A percentile compares a stretch with the other conserved stretches of the same genome.
These are phyloP conservation scores for Cercophora newfieldiana DNA, from an alignment of 495 filamentous ascomycete species.

Conservation along the genomic window DNA sequence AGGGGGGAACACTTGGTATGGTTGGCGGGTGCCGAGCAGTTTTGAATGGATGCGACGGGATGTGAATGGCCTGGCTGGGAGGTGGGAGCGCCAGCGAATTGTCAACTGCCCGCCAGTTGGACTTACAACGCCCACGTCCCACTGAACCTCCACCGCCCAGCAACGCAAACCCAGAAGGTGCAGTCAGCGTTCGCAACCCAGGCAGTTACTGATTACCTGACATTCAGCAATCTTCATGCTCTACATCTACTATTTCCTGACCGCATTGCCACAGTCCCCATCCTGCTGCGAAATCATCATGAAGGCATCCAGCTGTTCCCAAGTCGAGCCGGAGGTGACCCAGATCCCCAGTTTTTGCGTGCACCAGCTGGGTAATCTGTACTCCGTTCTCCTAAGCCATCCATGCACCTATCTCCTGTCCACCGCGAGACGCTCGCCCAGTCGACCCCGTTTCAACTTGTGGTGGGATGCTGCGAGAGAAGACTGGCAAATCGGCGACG, in stretches of 20 bases:
- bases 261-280: too few relatives aligned
- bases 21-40: slow-evolving; percentile 42
- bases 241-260: too few relatives aligned
- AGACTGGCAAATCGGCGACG: slow-evolving; percentile 24
- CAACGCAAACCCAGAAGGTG: neutral
- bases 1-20: slow-evolving; percentile 35
- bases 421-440: slow-evolving; percentile 24
- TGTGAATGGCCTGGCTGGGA: slow-evolving; percentile 12
- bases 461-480: slow-evolving; percentile 21
- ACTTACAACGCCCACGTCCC: neutral
- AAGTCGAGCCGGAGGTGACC: neutral
- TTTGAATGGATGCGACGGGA: slow-evolving; percentile 41
- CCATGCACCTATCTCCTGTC: slow-evolving; percentile 18
- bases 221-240: too few relatives aligned
- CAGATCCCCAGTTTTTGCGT: neutral
- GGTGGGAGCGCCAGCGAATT: slow-evolving; percentile 20
- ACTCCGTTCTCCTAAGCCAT: slow-evolving; percentile 2
- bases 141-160: neutral
- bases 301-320: neutral
- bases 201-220: too few relatives aligned
- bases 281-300: neutral
- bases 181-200: neutral
- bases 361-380: neutral
- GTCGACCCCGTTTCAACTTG: slow-evolving; percentile 35
- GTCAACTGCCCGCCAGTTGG: slow-evolving; percentile 5